These are phyloP conservation scores for Collybia sordida DNA, from an alignment of 768 basidiomycete genomes.

Conservation along the genomic window DNA sequence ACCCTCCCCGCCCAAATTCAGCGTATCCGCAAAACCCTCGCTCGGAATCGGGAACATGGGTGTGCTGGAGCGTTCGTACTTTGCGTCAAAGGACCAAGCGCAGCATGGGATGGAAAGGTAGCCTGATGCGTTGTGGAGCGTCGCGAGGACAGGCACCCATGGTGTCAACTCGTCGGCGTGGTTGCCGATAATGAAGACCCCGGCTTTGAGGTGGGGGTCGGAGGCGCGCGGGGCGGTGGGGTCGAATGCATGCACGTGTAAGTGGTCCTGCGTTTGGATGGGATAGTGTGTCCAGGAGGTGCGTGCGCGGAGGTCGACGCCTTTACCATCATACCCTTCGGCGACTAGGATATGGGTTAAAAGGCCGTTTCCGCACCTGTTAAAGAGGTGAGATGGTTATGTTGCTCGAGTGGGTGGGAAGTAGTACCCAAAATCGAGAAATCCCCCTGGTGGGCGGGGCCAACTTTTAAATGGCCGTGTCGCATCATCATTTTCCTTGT, in stretches of 20 bases:
- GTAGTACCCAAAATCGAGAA: conserved; percentile 82
- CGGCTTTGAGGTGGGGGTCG: conserved; percentile 33
- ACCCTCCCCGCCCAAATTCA: conserved; percentile 66
- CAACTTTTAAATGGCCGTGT: conserved; percentile 63
- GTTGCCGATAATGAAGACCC: conserved; percentile 85
- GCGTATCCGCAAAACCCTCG: conserved; percentile 26
- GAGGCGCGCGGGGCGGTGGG: conserved; percentile 37
- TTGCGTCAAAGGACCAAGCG: conserved; percentile 74
- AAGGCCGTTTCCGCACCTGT: conserved; percentile 89
- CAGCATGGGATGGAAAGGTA: conserved; percentile 91
- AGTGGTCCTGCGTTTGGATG: conserved; percentile 49
- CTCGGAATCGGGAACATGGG: conserved; percentile 26
- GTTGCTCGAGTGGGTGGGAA: background rate
- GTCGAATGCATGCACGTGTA: conserved; percentile 73
- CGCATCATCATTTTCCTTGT: conserved; percentile 6
- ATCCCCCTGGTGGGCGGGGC: conserved; percentile 82
- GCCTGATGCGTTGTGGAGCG: conserved; percentile 56
- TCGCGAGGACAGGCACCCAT: conserved; percentile 85
- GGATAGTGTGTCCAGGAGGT: conserved; percentile 86
- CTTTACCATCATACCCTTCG: conserved; percentile 84
- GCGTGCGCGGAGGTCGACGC: conserved; percentile 84
- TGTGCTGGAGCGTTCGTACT: conserved; percentile 53
- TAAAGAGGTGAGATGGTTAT: background rate
- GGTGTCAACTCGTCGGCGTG: conserved; percentile 97
- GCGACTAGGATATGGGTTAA: conserved; percentile 82